Evolutionary conservation across 768 basidiomycete genomes (phyloP).

Genomic region (Lyophyllum semitale): DNA sequence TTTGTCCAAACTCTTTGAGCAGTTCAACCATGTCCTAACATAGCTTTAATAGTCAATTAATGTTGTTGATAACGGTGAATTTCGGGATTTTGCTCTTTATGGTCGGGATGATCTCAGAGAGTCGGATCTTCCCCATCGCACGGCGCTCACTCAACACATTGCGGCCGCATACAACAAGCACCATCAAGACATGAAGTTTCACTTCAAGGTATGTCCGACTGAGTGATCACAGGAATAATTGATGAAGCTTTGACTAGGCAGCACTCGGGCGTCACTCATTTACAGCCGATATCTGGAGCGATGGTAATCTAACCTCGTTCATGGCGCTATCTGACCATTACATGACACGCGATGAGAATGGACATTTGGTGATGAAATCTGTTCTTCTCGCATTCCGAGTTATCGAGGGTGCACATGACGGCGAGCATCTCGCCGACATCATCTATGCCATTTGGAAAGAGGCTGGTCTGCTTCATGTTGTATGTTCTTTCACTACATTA

Average conservation of each 20-base stretch:
- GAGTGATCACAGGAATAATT: neutral
- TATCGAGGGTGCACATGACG: slow-evolving; percentile 30
- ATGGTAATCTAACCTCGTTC: slow-evolving; percentile 21
- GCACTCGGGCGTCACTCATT: slow-evolving; percentile 28
- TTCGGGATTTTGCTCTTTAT: slow-evolving; percentile 31
- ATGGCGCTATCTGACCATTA: slow-evolving; percentile 35
- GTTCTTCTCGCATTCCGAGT: slow-evolving; percentile 30
- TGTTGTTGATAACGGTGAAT: slow-evolving; percentile 35
- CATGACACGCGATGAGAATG: slow-evolving; percentile 11
- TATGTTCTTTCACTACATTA: neutral
- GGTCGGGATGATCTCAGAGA: slow-evolving; percentile 21
- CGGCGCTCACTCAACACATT: slow-evolving; percentile 27
- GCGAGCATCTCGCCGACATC: slow-evolving; percentile 8
- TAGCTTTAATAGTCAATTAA: slow-evolving; percentile 30
- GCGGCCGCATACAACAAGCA: slow-evolving; percentile 22
- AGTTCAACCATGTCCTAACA: neutral
- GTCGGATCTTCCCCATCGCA: slow-evolving; percentile 35
- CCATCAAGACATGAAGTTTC: slow-evolving; percentile 17
- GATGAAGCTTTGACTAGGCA: slow-evolving; percentile 14
- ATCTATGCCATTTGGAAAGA: neutral
- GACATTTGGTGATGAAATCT: slow-evolving; percentile 20
- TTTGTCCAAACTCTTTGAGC: slow-evolving; percentile 14
- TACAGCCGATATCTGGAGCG: slow-evolving; percentile 37
- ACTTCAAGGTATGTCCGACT: slow-evolving; percentile 22
- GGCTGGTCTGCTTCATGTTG: neutral